phyloP scores from a whole-genome alignment of 2,329 filamentous ascomycete genomes.

The Pyrenophora teres region DNA sequence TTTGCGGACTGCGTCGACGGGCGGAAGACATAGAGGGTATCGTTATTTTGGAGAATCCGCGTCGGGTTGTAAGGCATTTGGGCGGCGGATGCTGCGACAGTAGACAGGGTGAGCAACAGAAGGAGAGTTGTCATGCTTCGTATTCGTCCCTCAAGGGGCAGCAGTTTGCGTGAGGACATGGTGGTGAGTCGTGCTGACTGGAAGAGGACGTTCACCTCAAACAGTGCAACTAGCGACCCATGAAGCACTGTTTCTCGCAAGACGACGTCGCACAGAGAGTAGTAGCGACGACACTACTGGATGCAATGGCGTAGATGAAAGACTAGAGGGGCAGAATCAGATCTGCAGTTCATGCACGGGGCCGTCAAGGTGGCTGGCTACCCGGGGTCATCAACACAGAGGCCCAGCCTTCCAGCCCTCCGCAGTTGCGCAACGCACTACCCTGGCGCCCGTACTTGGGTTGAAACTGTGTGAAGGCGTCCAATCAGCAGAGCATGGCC shows the following conservation, averaged over 20 bases:
- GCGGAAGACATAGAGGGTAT: slow-evolving; percentile 72
- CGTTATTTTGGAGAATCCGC: slow-evolving; percentile 64
- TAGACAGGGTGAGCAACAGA: not conserved
- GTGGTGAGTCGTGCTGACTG: slow-evolving; percentile 2
- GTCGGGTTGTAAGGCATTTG: slow-evolving; percentile 78
- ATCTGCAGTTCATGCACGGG: slow-evolving; percentile 43
- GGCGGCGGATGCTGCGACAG: slow-evolving; percentile 27
- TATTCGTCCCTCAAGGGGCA: slow-evolving; percentile 1
- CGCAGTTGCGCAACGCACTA: slow-evolving; percentile 28
- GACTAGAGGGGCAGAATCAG: slow-evolving; percentile 25
- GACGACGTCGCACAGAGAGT: not conserved
- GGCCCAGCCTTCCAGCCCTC: slow-evolving; percentile 28
- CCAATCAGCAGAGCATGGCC: slow-evolving; percentile 11
- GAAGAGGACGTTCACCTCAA: slow-evolving; percentile 30
- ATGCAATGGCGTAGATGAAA: slow-evolving; percentile 8
- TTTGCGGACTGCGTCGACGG: slow-evolving; percentile 55
- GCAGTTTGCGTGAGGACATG: slow-evolving; percentile 9
- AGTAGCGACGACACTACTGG: slow-evolving; percentile 15
- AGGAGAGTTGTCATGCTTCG: not conserved
- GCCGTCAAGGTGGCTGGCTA: slow-evolving; percentile 33
- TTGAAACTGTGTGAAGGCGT: slow-evolving; percentile 15
- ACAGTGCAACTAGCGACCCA: slow-evolving; percentile 19
- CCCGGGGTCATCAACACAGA: slow-evolving; percentile 45
- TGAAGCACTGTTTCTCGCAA: slow-evolving; percentile 15
- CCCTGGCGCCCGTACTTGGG: slow-evolving; percentile 15